Evolutionary conservation across 768 basidiomycete species (phyloP), one percentile per base, ranked within the genome.

Genomic region (Mycena belliarum): DNA sequence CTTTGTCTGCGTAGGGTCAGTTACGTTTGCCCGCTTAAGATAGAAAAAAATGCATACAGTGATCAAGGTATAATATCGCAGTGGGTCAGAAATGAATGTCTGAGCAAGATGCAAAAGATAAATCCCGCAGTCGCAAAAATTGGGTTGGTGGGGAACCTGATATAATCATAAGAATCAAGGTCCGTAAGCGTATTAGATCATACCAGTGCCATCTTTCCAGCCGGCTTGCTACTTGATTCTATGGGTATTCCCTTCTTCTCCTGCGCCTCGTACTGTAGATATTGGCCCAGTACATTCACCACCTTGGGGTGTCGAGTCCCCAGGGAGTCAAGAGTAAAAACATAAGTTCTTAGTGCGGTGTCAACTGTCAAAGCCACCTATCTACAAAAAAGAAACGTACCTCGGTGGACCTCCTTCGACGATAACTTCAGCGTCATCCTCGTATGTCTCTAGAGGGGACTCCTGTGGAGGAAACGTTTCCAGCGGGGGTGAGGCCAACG

Each of bases 281-380:
- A 99, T 25, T 72, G 64, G 40, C 70, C 72, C 20, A 99, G 80
- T 32, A 78, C 79, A 46, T 75, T 87, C 40, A 78, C 70, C 6
- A 85, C 93, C 29, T 83, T 78, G 0, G 78, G 77, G 71, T 98
- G 95, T n/a, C 76, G 74, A 15, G 76, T 75, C 6, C 89, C 88
- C 44, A 99, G 79, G 2, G 96, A 98, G 70, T 99, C 97, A 52
- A 99, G 82, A 0, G 87, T 93, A 68, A 95, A 87, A 32, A 99
- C 87, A 61, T 84, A 85, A 7, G 91, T 86, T 55, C 91, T 93
- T 67, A 6, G 49, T 21, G 29, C 6, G n/a, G 49, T 21, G 40
- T 25, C 53, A 49, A 12, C n/a, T 38, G 18, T 46, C 14, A 3
- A 23, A 18, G 20, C 24, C 18, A 50, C 33, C 29, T 18, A 29